Base-by-base conservation (phyloP, 1,139 yeast genomes). In the Blastobotrys serpentis region DNA sequence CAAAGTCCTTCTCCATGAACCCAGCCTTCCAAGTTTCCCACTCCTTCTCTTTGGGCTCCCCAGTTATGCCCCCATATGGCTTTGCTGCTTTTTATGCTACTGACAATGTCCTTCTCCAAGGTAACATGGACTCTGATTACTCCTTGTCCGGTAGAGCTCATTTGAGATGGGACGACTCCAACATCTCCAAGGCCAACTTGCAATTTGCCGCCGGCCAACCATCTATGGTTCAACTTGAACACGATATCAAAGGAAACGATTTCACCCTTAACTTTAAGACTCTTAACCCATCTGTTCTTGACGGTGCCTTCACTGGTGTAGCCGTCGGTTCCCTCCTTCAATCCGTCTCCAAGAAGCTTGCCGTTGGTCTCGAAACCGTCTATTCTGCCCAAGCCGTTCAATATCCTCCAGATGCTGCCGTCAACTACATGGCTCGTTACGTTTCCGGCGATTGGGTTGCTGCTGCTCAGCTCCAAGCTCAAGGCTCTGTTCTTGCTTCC, bases 11-110 rank as follows among this genome's bases (percentile, higher is more conserved):
- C 66, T 75, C 86, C 57, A 78, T 90, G 79, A 82, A 84, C 69
- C 98, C 98, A 52, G 95, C 90, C 52, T 92, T 94, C 84, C 98
- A 94, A 76, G 86, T 95, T 53, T 86, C 96, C 54, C 98, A 94
- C 70, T 85, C 97, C 50, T 86, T 94, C 67, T 79, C 95, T 45
- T 74, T 87, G 60, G 98, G 98, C 40, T 86, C 95, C 49, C 82
- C 82, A 54, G 82, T 83, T 49, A 77, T 88, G 70, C 96, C 98
- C 50, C 84, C 95, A 54, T 92, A 92, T 68, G 94, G 96, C 33
- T 86, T 92, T 68, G 82, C 90, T 51, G 94, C 96, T 33, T 77
- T 92, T 60, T 89, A 83, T 68, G 97, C 95, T 56, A 83, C 87
- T 51, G 97, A 92, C 65, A 81, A 81, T 63, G 76, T 83, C 63